phyloP scores from a whole-genome alignment of 441 rosid species.

The Breynia disticha region DNA sequence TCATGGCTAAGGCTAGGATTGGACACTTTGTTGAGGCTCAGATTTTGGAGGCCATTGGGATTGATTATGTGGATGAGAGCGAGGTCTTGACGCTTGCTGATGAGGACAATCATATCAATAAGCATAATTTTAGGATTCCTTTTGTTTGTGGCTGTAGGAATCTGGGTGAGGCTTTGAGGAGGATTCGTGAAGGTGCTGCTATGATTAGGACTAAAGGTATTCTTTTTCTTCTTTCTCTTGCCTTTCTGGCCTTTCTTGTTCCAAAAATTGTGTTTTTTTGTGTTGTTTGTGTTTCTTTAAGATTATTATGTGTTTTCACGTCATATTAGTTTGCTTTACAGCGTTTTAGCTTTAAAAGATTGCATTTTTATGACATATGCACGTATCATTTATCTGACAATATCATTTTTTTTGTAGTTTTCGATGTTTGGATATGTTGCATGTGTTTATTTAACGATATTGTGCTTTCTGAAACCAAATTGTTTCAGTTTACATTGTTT shows the following conservation, averaged over 20 bases:
- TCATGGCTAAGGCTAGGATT: slow-evolving; percentile 92
- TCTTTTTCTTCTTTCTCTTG: background rate
- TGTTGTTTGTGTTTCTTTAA: no score
- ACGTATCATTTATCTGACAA: no score
- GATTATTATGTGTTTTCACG: no score
- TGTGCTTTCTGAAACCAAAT: no score
- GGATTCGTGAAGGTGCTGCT: slow-evolving; percentile 91
- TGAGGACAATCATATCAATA: slow-evolving; percentile 85
- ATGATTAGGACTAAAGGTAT: slow-evolving; percentile 78
- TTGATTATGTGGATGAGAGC: slow-evolving; percentile 85
- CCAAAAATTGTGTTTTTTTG: no score
- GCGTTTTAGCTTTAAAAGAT: no score
- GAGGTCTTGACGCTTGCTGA: slow-evolving; percentile 74
- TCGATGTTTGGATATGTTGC: no score
- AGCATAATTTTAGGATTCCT: slow-evolving; percentile 85
- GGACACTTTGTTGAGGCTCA: slow-evolving; percentile 97
- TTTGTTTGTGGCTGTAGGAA: slow-evolving; percentile 88
- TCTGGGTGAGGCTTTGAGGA: slow-evolving; percentile 70
- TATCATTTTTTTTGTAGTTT: no score
- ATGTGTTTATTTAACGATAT: no score
- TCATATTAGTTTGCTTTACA: no score
- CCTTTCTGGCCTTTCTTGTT: background rate
- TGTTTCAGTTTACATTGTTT: no score
- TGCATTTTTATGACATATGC: no score
- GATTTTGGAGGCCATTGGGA: slow-evolving; percentile 70